Conservation (phyloP, 495 filamentous ascomycete genomes). For the Xylaria longipes region DNA sequence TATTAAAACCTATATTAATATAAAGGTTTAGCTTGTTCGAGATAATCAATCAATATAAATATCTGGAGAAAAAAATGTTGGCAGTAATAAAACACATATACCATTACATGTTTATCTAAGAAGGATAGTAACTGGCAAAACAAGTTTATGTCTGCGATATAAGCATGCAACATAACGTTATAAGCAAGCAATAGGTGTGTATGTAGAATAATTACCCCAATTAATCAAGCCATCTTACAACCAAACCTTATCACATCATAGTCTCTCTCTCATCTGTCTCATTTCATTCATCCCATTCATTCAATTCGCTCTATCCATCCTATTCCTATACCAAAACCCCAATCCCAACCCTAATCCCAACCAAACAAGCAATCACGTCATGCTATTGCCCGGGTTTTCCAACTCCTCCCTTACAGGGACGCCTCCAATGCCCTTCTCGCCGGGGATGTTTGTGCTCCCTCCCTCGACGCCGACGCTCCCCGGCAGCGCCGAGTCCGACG, state of each 20-base stretch:
- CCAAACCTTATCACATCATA: not conserved
- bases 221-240: not conserved
- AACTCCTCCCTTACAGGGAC: slow-evolving; percentile 29
- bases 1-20: too few species aligned
- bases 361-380: slow-evolving; percentile 2
- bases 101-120: too few species aligned
- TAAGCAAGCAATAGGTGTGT: too few species aligned
- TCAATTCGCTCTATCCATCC: too few species aligned
- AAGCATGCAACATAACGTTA: too few species aligned
- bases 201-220: not conserved
- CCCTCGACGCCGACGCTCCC: slow-evolving; percentile 29
- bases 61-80: too few species aligned
- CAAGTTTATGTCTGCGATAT: too few species aligned
- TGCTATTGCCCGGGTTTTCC: slow-evolving; percentile 30
- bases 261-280: not conserved
- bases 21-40: too few species aligned
- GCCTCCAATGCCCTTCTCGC: slow-evolving; percentile 34
- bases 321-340: not conserved
- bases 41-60: too few species aligned
- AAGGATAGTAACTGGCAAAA: too few species aligned
- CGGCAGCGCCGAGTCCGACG: slow-evolving; percentile 32
- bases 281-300: not conserved
- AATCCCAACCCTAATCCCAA: not conserved
- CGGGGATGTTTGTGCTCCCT: slow-evolving; percentile 31
- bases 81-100: too few species aligned